A percentile compares a stretch with the other conserved stretches of the same genome.
Evolutionary conservation across 306 rosid genomes (phyloP).

Genomic region (Glycyrrhiza uralensis): DNA sequence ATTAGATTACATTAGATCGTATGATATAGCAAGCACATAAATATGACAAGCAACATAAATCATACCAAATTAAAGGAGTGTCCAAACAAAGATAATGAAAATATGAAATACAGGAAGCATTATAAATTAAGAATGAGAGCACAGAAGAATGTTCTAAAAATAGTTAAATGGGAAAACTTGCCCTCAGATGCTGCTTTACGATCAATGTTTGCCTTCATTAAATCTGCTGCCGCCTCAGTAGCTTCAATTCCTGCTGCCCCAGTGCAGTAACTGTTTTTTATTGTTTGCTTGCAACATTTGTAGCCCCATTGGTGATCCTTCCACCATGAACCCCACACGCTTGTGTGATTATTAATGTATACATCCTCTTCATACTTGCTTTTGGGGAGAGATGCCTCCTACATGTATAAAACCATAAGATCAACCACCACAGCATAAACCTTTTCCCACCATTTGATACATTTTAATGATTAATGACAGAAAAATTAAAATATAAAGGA

Average conservation of each 20-base stretch:
- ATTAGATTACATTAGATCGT: not conserved
- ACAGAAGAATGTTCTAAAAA: not conserved
- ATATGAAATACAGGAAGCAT: not conserved
- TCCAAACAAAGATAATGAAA: not conserved
- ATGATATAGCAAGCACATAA: not conserved
- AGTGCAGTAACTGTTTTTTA: conserved; percentile 58
- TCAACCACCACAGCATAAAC: not conserved
- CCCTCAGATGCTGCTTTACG: conserved; percentile 57
- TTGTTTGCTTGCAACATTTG: conserved; percentile 55
- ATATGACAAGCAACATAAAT: not conserved
- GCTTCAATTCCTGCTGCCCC: conserved; percentile 63
- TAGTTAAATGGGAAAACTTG: not conserved
- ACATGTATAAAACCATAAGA: not conserved
- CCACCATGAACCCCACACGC: conserved; percentile 78
- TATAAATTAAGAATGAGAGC: not conserved
- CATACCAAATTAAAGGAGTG: not conserved
- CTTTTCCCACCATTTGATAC: not conserved
- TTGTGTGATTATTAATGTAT: conserved; percentile 53
- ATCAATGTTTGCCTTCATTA: conserved; percentile 63
- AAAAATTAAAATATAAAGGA: not conserved
- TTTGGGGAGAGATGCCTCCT: conserved; percentile 51
- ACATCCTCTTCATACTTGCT: conserved; percentile 59
- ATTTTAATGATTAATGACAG: not conserved
- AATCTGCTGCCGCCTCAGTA: conserved; percentile 45
- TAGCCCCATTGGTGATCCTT: conserved; percentile 79